Conservation (phyloP, 192 early-diverging fungal species). For the Coemansia guatemalensis region DNA sequence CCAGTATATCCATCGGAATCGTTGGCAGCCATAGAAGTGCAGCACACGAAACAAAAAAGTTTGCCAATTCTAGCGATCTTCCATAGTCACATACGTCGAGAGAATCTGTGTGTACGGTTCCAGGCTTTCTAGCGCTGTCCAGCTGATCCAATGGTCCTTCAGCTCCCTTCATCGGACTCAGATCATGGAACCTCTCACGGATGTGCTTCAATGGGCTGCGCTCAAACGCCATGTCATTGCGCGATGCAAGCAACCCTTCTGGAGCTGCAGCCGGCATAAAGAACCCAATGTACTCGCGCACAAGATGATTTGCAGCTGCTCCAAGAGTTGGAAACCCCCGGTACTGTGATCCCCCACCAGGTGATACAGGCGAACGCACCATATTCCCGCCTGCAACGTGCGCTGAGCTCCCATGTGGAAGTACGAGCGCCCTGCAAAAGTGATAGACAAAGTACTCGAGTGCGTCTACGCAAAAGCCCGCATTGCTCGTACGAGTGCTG, state of each 20-base stretch:
- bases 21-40: slow-evolving; percentile 39
- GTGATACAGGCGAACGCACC: not conserved
- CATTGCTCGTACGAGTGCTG: not conserved
- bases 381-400: not conserved
- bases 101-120: slow-evolving; percentile 15
- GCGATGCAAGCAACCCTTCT: slow-evolving; percentile 7
- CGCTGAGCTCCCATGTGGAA: slow-evolving; percentile 14
- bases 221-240: slow-evolving; percentile 9
- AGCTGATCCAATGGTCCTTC: not conserved
- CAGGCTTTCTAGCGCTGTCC: slow-evolving; percentile 14
- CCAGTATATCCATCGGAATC: slow-evolving; percentile 11
- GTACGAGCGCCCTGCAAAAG: slow-evolving; percentile 35
- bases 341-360: not conserved
- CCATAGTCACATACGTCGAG: slow-evolving; percentile 31
- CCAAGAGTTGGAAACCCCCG: slow-evolving; percentile 2
- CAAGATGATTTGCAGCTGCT: slow-evolving; percentile 16
- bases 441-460: slow-evolving; percentile 44
- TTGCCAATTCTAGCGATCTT: slow-evolving; percentile 26
- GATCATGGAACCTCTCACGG: slow-evolving; percentile 29
- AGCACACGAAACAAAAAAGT: slow-evolving; percentile 27
- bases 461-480: slow-evolving; percentile 21
- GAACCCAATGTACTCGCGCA: slow-evolving; percentile 37
- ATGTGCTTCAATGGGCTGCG: slow-evolving; percentile 34
- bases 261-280: slow-evolving; percentile 44
- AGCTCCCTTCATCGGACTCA: slow-evolving; percentile 15